Evolutionary conservation across 2,329 filamentous ascomycete genomes (phyloP), one percentile per base, ranked within the genome.

Genomic region (Aureobasidium uvarum): DNA sequence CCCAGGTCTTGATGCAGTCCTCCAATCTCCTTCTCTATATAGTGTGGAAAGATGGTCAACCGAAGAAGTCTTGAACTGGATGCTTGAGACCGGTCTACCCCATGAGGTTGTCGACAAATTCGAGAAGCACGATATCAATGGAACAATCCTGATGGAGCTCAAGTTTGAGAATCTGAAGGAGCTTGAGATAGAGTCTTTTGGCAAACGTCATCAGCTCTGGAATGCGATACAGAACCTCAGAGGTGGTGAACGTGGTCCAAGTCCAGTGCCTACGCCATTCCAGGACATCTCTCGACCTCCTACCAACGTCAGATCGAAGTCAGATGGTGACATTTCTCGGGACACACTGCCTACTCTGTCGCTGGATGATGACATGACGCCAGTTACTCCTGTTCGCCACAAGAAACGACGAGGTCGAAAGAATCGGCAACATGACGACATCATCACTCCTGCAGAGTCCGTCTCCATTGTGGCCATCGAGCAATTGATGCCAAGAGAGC

Each of bases 401-500:
- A 76, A 74, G 62, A 76, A 75, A 66, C 71, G 78, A 66, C 72
- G 78, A 60, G 77, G 76, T 20, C 75, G 79, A 23, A 79, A 77
- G 64, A 75, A 33, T 67, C 74, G 62, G 33, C 62, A 65, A 54
- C 75, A 80, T 62, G 85, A 87, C 68, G 89, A 93, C 71, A 78
- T 85, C 54, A 89, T 95, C 74, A 88, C 88, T 1, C 91, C 91
- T 2, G 84, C 88, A 66, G 91, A 96, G 75, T 94, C 91, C 0
- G 88, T 95, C 4, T 96, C 92, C 0, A 96, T 96, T 70, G 92
- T 96, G 39, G 92, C 90, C 33, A 96, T 96, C 68, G 92, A 96
- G 78, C 91, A 96, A 76, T 81, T 95, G 63, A 84, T 96, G 64
- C 92, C 92, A 5, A 93, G 91, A 78, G 86, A 89, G 18, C 93